phyloP scores from a whole-genome alignment of 306 rosid species.

The Abrus precatorius region DNA sequence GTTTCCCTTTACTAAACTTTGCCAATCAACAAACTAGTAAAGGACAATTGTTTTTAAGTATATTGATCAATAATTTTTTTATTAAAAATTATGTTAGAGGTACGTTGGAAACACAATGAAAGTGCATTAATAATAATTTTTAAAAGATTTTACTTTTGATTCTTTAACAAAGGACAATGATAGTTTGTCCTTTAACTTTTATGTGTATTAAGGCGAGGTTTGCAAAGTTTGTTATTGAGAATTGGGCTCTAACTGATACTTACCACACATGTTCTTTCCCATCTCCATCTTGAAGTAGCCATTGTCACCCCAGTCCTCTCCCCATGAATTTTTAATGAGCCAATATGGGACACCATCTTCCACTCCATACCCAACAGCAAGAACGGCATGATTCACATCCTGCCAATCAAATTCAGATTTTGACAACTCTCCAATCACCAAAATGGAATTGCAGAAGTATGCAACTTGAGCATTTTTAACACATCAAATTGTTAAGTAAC shows the following conservation, averaged over 20 bases:
- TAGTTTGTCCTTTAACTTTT: no score
- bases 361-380: constrained; percentile 86
- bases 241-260: constrained; percentile 40
- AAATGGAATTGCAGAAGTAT: background rate
- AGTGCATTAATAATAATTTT: no score
- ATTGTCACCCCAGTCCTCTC: constrained; percentile 71
- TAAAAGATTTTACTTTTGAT: no score
- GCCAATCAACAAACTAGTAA: background rate
- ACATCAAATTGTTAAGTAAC: background rate
- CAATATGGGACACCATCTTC: constrained; percentile 75
- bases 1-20: background rate
- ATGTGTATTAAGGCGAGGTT: no score
- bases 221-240: background rate
- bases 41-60: background rate
- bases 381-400: constrained; percentile 94
- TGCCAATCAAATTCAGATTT: constrained; percentile 46
- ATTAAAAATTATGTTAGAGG: no score
- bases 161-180: no score
- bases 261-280: constrained; percentile 92
- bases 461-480: constrained; percentile 5
- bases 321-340: constrained; percentile 90
- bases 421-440: constrained; percentile 13
- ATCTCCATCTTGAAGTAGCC: constrained; percentile 91
- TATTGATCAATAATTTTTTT: no score
- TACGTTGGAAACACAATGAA: no score